Percentiles rank a stretch among this genome's conserved stretches.
These are phyloP conservation scores for Fraxinus xanthoxyloides DNA, from an alignment of 305 asterid genomes.

Conservation along the genomic window DNA sequence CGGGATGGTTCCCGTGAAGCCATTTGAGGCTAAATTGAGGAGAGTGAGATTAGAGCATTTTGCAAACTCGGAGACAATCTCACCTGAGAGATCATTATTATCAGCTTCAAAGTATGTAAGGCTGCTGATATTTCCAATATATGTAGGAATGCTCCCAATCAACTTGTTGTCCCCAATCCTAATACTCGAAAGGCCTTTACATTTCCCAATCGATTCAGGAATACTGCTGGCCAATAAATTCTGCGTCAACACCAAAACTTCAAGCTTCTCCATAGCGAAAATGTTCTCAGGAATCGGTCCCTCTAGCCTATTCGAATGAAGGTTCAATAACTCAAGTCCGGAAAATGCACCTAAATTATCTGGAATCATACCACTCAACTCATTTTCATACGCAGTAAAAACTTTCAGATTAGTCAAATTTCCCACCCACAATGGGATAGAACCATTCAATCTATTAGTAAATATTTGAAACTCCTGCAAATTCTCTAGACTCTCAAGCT, in stretches of 20 bases:
- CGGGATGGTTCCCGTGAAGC: conserved; percentile 75
- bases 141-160: conserved; percentile 66
- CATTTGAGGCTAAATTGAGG: conserved; percentile 82
- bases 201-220: conserved; percentile 65
- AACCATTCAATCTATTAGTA: conserved; percentile 66
- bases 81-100: conserved; percentile 79
- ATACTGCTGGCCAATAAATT: conserved; percentile 57
- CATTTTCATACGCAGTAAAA: conserved; percentile 88
- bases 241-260: conserved; percentile 76
- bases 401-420: conserved; percentile 58
- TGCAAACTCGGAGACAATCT: conserved; percentile 68
- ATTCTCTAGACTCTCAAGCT: conserved; percentile 50
- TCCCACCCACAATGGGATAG: conserved; percentile 76
- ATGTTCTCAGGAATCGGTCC: conserved; percentile 82
- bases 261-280: conserved; percentile 66
- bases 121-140: conserved; percentile 75
- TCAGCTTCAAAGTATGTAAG: conserved; percentile 92
- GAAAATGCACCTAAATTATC: conserved; percentile 58
- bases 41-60: conserved; percentile 76
- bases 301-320: conserved; percentile 77
- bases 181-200: conserved; percentile 70
- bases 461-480: conserved; percentile 67
- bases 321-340: conserved; percentile 65
- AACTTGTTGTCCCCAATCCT: conserved; percentile 78
- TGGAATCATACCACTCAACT: conserved; percentile 71